Evolutionary conservation across 306 rosid species (phyloP), one percentile per base, ranked within the genome.

Genomic region (Quercus robur): DNA sequence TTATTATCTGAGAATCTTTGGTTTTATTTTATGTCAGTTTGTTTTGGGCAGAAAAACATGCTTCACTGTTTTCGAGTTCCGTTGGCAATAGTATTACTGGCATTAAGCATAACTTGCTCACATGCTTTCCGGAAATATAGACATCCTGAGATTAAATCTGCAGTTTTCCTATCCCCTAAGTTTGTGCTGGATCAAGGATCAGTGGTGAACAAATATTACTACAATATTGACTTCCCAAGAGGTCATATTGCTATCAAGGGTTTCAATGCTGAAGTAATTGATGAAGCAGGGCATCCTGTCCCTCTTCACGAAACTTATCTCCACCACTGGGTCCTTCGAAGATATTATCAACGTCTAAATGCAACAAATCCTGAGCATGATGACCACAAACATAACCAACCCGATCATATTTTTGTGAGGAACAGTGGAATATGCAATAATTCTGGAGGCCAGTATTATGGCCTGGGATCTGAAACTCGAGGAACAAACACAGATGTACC

Each of bases 281-380:
- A 94, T 71, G 91, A 89, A 77, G 57, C 75, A 33, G 92, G 95
- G 25, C 84, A 85, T 14, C 66, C 91, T 31, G 49, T 90, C 19
- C 88, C 97, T 56, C 95, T 94, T 56, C 88, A 88, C 3, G 93
- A 94, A 79, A 87, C 95, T 71, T 94, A 91, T 80, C 86, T 94
- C 59, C 97, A 94, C 30, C 98, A 94, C 28, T 94, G 97, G 97
- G 28, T 66, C 78, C 23, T 91, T 33, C 18, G 0, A 3, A 78
- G 83, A 70, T 90, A 81, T 73, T 30, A 74, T 56, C 73, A 72
- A 44, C 75, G 49, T n/a, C 82, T 52, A 56, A 55, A 73, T 81
- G 83, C 59, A 18, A 28, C 73, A 38, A 38, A 38, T 38, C 46
- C 46, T 18, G 66, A 49, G 6, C 14, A 77, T 58, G 80, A 78